Percentiles rank a stretch among this genome's conserved stretches.
Evolutionary conservation across 2,329 filamentous ascomycete species (phyloP).

Genomic region (Mycogone perniciosa): DNA sequence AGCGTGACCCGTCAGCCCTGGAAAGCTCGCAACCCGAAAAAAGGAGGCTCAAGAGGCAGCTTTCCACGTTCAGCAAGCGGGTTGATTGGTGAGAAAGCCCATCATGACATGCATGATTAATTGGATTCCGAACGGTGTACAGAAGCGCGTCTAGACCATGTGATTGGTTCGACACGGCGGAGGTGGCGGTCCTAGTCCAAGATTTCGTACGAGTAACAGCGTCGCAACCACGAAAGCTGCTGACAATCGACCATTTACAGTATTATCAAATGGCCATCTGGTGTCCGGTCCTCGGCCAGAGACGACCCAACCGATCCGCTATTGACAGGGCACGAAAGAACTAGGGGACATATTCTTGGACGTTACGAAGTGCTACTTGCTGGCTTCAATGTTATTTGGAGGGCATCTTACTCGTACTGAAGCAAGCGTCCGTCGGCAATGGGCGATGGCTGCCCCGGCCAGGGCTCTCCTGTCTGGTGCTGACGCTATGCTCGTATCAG

Average conservation of each 20-base stretch:
- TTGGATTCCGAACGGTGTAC: slow-evolving; percentile 13
- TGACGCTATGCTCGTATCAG: too few relatives aligned
- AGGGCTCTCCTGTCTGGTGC: too few relatives aligned
- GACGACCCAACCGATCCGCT: neutral
- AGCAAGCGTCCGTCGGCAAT: too few relatives aligned
- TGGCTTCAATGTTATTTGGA: too few relatives aligned
- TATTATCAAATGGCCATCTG: neutral
- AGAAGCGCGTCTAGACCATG: slow-evolving; percentile 13
- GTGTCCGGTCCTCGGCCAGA: slow-evolving; percentile 2
- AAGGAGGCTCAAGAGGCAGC: slow-evolving; percentile 6
- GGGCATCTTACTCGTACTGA: too few relatives aligned
- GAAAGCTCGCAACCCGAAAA: neutral
- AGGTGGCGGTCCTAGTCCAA: slow-evolving; percentile 3
- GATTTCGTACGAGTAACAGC: slow-evolving; percentile 9
- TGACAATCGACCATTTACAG: neutral
- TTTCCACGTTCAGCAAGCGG: slow-evolving; percentile 1
- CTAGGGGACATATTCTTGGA: neutral
- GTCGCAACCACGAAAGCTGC: slow-evolving; percentile 3
- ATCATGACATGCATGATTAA: slow-evolving; percentile 20
- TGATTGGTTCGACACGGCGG: slow-evolving; percentile 13
- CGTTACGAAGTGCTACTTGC: neutral
- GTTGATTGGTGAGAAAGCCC: slow-evolving; percentile 13
- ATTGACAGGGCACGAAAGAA: slow-evolving; percentile 1
- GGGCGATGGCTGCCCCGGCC: too few relatives aligned
- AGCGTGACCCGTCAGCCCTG: slow-evolving; percentile 1